Conservation (phyloP, 2,329 filamentous ascomycete genomes). For the Fusarium stilboides region DNA sequence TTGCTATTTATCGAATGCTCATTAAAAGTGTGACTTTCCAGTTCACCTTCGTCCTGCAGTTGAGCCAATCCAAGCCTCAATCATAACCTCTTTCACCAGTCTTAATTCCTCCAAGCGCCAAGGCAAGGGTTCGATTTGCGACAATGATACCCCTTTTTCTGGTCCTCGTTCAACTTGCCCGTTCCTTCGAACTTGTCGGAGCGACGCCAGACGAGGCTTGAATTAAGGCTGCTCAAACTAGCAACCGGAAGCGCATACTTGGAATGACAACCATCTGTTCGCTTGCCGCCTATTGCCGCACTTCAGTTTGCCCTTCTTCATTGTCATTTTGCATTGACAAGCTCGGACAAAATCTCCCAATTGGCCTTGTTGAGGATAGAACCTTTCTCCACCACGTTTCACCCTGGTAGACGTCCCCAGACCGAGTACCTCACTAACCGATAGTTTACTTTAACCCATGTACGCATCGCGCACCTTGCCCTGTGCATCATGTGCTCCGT, state of each 20-base stretch:
- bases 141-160: background rate
- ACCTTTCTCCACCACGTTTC: conserved; percentile 37
- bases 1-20: too few relatives aligned
- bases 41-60: too few relatives aligned
- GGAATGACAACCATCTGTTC: conserved; percentile 8
- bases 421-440: conserved; percentile 20
- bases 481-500: conserved; percentile 33
- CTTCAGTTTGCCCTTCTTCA: conserved; percentile 12
- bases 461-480: conserved; percentile 11
- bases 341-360: conserved; percentile 20
- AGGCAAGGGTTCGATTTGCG: conserved; percentile 15
- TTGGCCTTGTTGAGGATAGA: conserved; percentile 35
- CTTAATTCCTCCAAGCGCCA: conserved; percentile 4
- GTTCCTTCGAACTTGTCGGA: too few relatives aligned
- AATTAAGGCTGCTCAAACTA: conserved; percentile 2
- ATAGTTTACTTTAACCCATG: conserved; percentile 4
- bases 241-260: conserved; percentile 4
- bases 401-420: conserved; percentile 37
- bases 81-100: background rate
- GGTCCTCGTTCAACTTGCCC: background rate
- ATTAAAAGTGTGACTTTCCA: too few relatives aligned
- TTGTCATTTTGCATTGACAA: conserved; percentile 6
- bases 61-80: conserved; percentile 10
- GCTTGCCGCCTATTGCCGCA: conserved; percentile 11
- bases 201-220: background rate